phyloP scores from a whole-genome alignment of 345 rosid species.

The Brassica nigra region DNA sequence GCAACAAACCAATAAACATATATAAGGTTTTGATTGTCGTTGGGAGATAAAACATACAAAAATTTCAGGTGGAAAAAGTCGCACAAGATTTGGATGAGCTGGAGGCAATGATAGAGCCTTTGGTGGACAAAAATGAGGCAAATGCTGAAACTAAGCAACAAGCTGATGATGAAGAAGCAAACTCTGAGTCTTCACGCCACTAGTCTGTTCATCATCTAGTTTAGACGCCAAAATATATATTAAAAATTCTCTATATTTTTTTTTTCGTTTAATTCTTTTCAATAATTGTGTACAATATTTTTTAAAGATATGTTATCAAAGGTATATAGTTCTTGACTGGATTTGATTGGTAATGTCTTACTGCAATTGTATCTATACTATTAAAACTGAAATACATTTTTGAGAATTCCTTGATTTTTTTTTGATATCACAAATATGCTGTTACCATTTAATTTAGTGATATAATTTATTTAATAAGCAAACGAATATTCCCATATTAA shows the following conservation, averaged over 20 bases:
- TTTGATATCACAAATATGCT: too few species aligned
- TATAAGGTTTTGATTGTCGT: constrained; percentile 6
- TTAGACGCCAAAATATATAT: background rate
- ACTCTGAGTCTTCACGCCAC: constrained; percentile 30
- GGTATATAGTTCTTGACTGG: background rate
- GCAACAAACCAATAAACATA: background rate
- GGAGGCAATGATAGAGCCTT: constrained; percentile 60
- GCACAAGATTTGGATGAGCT: constrained; percentile 57
- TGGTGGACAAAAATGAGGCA: constrained; percentile 38
- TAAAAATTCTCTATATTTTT: background rate
- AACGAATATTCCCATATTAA: too few species aligned
- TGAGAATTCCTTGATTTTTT: too few species aligned
- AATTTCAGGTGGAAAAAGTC: constrained; percentile 52
- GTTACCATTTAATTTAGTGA: too few species aligned
- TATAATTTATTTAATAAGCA: too few species aligned
- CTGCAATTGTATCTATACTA: background rate
- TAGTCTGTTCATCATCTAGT: constrained; percentile 18
- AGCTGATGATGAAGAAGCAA: constrained; percentile 23
- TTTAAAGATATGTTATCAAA: background rate
- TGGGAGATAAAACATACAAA: constrained; percentile 1
- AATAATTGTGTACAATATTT: constrained; percentile 2
- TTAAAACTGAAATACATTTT: too few species aligned
- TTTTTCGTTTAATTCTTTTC: constrained; percentile 5
- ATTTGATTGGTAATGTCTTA: background rate
- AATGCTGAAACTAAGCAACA: constrained; percentile 33